phyloP scores from a whole-genome alignment of 129 eudicot species.

The Artemisia argyi region DNA sequence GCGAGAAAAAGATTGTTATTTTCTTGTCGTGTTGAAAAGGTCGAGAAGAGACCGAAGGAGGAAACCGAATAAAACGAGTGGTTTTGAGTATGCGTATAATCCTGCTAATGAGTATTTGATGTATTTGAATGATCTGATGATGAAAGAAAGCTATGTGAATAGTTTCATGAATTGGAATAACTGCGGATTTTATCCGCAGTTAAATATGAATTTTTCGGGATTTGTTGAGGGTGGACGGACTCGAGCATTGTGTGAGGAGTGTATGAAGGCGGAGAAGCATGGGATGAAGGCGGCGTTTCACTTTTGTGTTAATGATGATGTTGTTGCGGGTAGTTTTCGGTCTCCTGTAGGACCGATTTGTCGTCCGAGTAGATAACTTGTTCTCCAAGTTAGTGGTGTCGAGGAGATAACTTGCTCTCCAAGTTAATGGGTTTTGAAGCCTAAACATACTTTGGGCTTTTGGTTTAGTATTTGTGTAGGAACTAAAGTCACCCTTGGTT shows the following conservation, averaged over 20 bases:
- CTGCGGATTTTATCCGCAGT: background rate
- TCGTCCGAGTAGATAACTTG: constrained; percentile 23
- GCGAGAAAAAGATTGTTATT: constrained; percentile 38
- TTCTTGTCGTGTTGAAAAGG: constrained; percentile 66
- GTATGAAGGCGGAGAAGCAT: constrained; percentile 30
- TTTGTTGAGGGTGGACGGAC: constrained; percentile 5
- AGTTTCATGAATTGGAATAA: constrained; percentile 21
- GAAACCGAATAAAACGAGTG: constrained; percentile 24
- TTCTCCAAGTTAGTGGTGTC: background rate
- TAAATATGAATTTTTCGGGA: constrained; percentile 6
- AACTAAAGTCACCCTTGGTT: background rate
- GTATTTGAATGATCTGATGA: background rate
- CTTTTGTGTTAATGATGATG: constrained; percentile 49
- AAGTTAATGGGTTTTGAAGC: background rate
- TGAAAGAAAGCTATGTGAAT: no score
- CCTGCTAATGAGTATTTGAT: constrained; percentile 29
- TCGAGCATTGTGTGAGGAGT: constrained; percentile 40
- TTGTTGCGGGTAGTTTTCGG: constrained; percentile 36
- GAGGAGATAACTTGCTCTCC: background rate
- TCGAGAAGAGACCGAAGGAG: constrained; percentile 50
- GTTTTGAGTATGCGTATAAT: background rate
- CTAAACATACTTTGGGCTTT: background rate
- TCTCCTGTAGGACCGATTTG: constrained; percentile 57
- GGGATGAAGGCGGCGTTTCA: constrained; percentile 54
- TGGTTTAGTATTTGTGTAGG: background rate